Base-by-base conservation (phyloP, 169 alveolate species). In the Babesia ovata region DNA sequence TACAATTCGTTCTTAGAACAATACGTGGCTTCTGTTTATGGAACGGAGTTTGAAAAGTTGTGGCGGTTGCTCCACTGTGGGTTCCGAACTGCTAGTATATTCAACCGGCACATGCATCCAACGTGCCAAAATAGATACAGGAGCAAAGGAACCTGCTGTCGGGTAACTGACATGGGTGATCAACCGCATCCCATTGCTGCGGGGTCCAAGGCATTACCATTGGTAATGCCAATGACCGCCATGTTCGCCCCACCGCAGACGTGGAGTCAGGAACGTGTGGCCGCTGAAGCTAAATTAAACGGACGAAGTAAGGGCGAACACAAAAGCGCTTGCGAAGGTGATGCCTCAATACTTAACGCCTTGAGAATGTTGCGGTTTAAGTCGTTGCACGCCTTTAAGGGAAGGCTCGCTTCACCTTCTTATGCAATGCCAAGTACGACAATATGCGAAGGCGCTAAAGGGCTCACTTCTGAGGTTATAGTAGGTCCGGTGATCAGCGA, bases 11-110 rank as follows among this genome's bases (percentile, higher is more conserved):
- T 71, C 36, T n/a, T 71, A 28, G 72, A 61, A 21, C 33, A 54
- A 11, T 71, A 71, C 24, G 72, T 71, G 17, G 81, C 81, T 3
- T 71, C 81, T 11, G 71, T 71, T 0, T 78, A 69, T 46, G 76
- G 76, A 12, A 57, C 58, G 56, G 71, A 60, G 44, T 78, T 78
- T 52, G 75, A 78, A 33, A 78, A 78, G 69, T 54, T 78, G 50
- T 78, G 87, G 87, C 4, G 79, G 65, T 56, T 65, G 45, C 61
- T 78, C 36, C 67, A 78, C 49, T 78, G 87, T 42, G 75, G 70
- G 39, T 45, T 65, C 54, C 76, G 65, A 2, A 67, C 76, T 10
- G 50, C 76, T 26, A 67, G 57, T 36, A 17, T 67, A 1, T 54
- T 67, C 33, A 53, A 26, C 56, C 50, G 76, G 28, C 60, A 46